phyloP scores from a whole-genome alignment of 2,329 filamentous ascomycete genomes.

The Stachybotrys chartarum region DNA sequence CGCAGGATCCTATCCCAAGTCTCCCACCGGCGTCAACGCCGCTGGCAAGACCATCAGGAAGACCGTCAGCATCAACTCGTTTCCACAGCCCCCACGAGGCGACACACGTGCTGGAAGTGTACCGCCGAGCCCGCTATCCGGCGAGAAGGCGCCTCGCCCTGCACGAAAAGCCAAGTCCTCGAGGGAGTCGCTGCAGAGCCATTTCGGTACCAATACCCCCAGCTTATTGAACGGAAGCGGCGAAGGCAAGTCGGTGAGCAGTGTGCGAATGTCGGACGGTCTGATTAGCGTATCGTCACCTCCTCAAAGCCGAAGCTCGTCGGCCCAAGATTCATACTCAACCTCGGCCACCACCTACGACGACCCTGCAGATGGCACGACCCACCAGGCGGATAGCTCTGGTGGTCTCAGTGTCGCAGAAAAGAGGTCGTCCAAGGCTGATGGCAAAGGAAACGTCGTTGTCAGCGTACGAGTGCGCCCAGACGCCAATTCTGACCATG shows the following conservation, averaged over 20 bases:
- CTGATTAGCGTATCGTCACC: constrained; percentile 74
- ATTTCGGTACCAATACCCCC: constrained; percentile 47
- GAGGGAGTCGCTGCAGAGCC: constrained; percentile 44
- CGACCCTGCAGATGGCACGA: constrained; percentile 56
- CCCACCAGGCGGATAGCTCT: constrained; percentile 20
- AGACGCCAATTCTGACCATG: constrained; percentile 59
- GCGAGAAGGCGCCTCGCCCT: constrained; percentile 35
- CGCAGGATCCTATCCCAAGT: constrained; percentile 31
- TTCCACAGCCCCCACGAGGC: constrained; percentile 79
- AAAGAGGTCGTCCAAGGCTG: constrained; percentile 48
- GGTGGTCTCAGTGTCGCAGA: constrained; percentile 24
- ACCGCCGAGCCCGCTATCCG: constrained; percentile 53
- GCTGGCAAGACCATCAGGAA: constrained; percentile 70
- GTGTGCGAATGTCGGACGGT: constrained; percentile 63
- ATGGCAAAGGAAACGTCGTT: constrained; percentile 88
- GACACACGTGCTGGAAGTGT: constrained; percentile 51
- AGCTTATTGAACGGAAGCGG: constrained; percentile 74
- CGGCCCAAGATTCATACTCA: constrained; percentile 85
- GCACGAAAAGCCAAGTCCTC: constrained; percentile 49
- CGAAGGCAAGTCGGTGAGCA: constrained; percentile 66
- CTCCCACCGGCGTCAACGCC: constrained; percentile 46
- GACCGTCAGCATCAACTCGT: constrained; percentile 87
- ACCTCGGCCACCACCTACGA: constrained; percentile 87
- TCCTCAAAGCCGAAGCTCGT: constrained; percentile 83
- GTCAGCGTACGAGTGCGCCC: constrained; percentile 93